Base-by-base conservation (phyloP, 2,329 filamentous ascomycete genomes). In the Xylariaceae sp. region DNA sequence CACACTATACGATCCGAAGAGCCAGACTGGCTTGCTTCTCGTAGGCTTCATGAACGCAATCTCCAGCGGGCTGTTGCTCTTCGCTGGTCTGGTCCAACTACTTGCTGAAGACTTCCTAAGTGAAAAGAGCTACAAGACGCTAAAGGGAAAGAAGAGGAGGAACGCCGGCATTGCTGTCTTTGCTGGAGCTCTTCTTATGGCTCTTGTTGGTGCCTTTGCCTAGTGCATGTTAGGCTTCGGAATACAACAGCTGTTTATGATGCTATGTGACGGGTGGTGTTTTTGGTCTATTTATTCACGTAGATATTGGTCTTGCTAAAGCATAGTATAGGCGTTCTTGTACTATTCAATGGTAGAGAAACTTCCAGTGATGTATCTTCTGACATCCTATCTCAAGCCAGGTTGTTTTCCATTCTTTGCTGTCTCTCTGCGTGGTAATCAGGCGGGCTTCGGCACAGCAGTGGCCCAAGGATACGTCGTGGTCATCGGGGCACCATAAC, bases 31-130 rank as follows among this genome's bases (percentile, higher is more conserved):
- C 0, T 71, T 95, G 44, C 73, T 95, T 22, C 87, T 93, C 73
- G 90, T 95, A 6, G 90, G 90, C 7, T 83, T 92, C 65, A 94
- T 93, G 79, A 95, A 96, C 63, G 89, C 89, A 38, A 87, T 95
- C 47, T 91, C 87, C 10, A 86, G 87, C 46, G 90, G 90, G 0
- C 74, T 96, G 46, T 71, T 96, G 28, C 75, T 95, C 3, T 95
- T 93, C 66, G 90, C 90, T 0, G 89, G 89, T 0, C 73, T 96
- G 41, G 90, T 95, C 4, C 89, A 96, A 71, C 76, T 96, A 17
- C 76, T 96, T 43, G 88, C 89, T 0, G 90, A 95, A 69, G 90
- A 96, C 63, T 95, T 95, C 61, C 65, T 91, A 54, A 84, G 82
- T 12, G 87, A 90, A 60, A 86, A 88, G 74, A 89, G 86, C 68